These are phyloP conservation scores for Bryopsis sp. DNA, from an alignment of 139 green algal genomes.

Conservation along the genomic window DNA sequence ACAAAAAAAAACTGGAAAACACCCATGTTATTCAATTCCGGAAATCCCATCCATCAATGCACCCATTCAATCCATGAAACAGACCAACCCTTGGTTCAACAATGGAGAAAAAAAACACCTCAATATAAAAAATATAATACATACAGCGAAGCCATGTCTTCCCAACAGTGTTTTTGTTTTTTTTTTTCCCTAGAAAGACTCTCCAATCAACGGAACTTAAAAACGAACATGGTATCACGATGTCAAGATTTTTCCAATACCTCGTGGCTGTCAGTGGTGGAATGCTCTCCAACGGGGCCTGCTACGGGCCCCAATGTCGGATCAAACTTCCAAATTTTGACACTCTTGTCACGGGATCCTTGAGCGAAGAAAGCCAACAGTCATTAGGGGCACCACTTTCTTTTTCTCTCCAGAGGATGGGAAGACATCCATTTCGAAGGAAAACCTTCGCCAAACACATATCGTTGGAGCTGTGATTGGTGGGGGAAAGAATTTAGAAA, in stretches of 20 bases:
- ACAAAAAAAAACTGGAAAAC: not conserved
- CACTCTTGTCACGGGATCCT: slow-evolving; percentile 10
- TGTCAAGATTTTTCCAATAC: not conserved
- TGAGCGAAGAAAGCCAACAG: too few species aligned
- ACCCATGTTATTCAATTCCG: too few species aligned
- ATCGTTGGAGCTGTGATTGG: too few species aligned
- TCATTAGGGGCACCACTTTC: too few species aligned
- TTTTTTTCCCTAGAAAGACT: not conserved
- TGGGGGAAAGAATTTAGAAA: too few species aligned
- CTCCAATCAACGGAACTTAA: too few species aligned
- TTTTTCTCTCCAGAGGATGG: too few species aligned
- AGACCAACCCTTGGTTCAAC: not conserved
- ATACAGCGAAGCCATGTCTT: not conserved
- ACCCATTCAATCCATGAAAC: too few species aligned
- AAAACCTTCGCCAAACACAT: too few species aligned
- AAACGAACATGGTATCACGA: too few species aligned
- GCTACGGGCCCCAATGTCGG: not conserved
- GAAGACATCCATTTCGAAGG: too few species aligned
- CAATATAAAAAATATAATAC: not conserved
- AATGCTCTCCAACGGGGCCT: not conserved
- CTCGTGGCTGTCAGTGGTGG: not conserved
- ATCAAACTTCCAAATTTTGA: slow-evolving; percentile 11
- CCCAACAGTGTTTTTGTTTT: not conserved
- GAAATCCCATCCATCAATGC: too few species aligned
- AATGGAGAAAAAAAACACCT: not conserved